Conservation (phyloP, 179 eudicot species). For the Carnegiea gigantea region DNA sequence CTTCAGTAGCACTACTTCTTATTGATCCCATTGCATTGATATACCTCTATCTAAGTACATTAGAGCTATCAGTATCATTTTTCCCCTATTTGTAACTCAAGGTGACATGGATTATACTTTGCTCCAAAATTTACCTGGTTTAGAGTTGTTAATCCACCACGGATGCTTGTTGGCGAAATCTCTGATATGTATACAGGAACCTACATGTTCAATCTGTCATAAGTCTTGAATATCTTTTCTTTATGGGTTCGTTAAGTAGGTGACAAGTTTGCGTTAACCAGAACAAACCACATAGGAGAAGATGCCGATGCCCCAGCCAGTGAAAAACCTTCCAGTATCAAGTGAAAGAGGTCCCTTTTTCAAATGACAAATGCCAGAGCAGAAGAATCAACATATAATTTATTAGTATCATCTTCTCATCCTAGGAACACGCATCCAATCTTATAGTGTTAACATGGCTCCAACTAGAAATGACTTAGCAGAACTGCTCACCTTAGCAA, state of each 20-base stretch:
- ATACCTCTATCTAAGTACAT: no score
- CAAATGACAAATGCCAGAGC: background rate
- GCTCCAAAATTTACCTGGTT: slow-evolving; percentile 23
- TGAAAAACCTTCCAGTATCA: slow-evolving; percentile 32
- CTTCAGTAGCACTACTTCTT: no score
- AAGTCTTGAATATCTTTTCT: background rate
- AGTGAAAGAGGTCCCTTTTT: slow-evolving; percentile 28
- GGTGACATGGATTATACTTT: no score
- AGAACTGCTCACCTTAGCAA: slow-evolving; percentile 13
- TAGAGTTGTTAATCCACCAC: slow-evolving; percentile 28
- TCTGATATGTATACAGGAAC: slow-evolving; percentile 32
- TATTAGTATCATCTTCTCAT: no score
- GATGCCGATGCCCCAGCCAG: slow-evolving; percentile 33
- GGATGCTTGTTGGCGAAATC: slow-evolving; percentile 29
- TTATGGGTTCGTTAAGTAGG: background rate
- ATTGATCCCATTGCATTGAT: no score
- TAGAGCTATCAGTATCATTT: no score
- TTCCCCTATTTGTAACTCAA: no score
- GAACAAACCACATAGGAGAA: slow-evolving; percentile 35
- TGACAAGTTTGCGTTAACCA: background rate
- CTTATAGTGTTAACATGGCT: no score
- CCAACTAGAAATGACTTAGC: background rate
- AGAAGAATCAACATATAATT: no score
- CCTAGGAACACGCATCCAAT: no score
- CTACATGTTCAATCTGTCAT: slow-evolving; percentile 6